phyloP scores from a whole-genome alignment of 1,284 basidiomycete species.

The Apiotrichum siamense region DNA sequence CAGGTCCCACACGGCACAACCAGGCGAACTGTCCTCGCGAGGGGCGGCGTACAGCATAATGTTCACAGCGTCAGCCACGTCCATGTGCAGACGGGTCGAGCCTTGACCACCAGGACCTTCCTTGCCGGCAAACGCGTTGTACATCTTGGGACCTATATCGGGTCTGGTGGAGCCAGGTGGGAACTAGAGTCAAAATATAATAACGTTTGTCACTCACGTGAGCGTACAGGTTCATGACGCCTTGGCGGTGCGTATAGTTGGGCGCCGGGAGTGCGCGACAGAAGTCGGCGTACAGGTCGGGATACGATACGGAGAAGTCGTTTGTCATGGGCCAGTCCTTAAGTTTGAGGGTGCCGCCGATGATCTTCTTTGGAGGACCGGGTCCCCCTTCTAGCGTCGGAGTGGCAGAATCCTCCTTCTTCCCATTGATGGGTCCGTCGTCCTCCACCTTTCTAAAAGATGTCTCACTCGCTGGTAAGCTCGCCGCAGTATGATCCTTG shows the following conservation, averaged over 20 bases:
- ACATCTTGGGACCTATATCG: conserved; percentile 70
- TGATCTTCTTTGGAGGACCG: conserved; percentile 45
- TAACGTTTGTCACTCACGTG: conserved; percentile 30
- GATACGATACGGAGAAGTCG: conserved; percentile 76
- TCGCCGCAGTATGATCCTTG: too few relatives aligned
- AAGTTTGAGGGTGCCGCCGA: conserved; percentile 62
- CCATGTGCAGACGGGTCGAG: conserved; percentile 81
- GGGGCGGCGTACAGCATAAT: conserved; percentile 72
- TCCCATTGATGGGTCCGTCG: not conserved
- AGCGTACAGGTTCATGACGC: conserved; percentile 71
- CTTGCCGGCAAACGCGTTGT: conserved; percentile 46
- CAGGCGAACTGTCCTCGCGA: conserved; percentile 60
- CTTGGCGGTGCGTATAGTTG: conserved; percentile 79
- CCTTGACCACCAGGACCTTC: conserved; percentile 26
- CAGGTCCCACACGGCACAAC: conserved; percentile 88
- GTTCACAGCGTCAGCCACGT: conserved; percentile 92
- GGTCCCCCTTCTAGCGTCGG: too few relatives aligned
- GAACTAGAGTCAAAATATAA: conserved; percentile 58
- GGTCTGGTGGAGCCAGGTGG: conserved; percentile 75
- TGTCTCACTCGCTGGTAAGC: too few relatives aligned
- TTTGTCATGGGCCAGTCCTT: conserved; percentile 90
- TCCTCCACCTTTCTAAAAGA: too few relatives aligned
- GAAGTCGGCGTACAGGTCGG: conserved; percentile 83
- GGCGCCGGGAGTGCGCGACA: conserved; percentile 74
- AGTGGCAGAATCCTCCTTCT: not conserved